Evolutionary conservation across 345 rosid genomes (phyloP).

Genomic region (Murraya paniculata): DNA sequence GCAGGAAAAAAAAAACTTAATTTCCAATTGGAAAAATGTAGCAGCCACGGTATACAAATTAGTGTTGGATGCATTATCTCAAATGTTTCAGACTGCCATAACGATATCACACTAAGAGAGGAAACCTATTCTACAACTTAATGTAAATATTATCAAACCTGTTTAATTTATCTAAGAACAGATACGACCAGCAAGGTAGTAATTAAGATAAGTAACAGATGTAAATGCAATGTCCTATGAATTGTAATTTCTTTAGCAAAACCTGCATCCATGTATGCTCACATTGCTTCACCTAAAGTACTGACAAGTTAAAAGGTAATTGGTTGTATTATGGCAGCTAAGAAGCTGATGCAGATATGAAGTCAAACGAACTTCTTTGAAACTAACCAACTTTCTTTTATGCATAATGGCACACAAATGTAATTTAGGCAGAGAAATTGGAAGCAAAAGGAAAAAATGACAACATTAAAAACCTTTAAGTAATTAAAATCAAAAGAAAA

Average conservation of each 20-base stretch:
- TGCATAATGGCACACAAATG: not conserved
- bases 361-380: not conserved
- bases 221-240: not conserved
- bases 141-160: not conserved
- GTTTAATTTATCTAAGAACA: no score
- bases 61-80: not conserved
- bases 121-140: not conserved
- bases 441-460: not conserved
- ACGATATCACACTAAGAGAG: not conserved
- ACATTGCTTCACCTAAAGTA: not conserved
- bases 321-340: not conserved
- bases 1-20: not conserved
- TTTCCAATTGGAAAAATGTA: not conserved
- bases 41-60: not conserved
- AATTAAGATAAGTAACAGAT: not conserved
- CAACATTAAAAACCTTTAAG: conserved; percentile 45
- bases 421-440: not conserved
- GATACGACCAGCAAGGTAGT: not conserved
- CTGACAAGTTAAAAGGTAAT: not conserved
- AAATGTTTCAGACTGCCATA: not conserved
- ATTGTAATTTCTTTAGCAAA: not conserved
- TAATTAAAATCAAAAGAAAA: conserved; percentile 56
- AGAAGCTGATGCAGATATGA: not conserved
- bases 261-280: not conserved
- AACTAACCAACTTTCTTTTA: not conserved